These are phyloP conservation scores for Apiotrichum gamsii DNA, from an alignment of 1,284 basidiomycete genomes.

Conservation along the genomic window DNA sequence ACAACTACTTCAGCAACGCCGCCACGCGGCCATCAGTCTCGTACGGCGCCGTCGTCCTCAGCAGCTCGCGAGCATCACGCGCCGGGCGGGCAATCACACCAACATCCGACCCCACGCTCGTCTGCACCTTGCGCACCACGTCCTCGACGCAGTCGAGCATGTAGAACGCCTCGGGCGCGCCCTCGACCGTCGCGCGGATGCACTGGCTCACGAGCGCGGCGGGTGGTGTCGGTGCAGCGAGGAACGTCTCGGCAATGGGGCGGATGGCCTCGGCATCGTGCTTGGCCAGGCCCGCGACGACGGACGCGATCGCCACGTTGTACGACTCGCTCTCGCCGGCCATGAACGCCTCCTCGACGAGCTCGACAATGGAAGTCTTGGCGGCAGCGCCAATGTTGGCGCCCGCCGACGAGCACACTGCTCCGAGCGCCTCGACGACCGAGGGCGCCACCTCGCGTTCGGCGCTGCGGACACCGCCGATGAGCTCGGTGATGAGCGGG, in stretches of 20 bases:
- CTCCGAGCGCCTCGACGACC: constrained; percentile 66
- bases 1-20: not conserved
- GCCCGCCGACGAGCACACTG: constrained; percentile 66
- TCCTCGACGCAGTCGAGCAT: constrained; percentile 57
- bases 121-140: constrained; percentile 66
- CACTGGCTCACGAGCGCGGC: constrained; percentile 55
- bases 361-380: constrained; percentile 63
- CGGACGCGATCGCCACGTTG: constrained; percentile 59
- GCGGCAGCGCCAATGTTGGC: constrained; percentile 72
- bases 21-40: not conserved
- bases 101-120: constrained; percentile 63
- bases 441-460: constrained; percentile 72
- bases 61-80: constrained; percentile 71
- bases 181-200: constrained; percentile 59
- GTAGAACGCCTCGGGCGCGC: constrained; percentile 59
- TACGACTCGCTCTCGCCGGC: constrained; percentile 57
- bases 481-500: constrained; percentile 77
- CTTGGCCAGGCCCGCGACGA: constrained; percentile 61
- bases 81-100: constrained; percentile 74
- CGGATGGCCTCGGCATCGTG: constrained; percentile 61
- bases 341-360: constrained; percentile 73
- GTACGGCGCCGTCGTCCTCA: constrained; percentile 51
- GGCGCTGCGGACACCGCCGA: constrained; percentile 51
- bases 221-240: constrained; percentile 34
- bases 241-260: constrained; percentile 56